Evolutionary conservation across 176 grass and related monocot species (phyloP).

Genomic region (Cenchrus americanus): DNA sequence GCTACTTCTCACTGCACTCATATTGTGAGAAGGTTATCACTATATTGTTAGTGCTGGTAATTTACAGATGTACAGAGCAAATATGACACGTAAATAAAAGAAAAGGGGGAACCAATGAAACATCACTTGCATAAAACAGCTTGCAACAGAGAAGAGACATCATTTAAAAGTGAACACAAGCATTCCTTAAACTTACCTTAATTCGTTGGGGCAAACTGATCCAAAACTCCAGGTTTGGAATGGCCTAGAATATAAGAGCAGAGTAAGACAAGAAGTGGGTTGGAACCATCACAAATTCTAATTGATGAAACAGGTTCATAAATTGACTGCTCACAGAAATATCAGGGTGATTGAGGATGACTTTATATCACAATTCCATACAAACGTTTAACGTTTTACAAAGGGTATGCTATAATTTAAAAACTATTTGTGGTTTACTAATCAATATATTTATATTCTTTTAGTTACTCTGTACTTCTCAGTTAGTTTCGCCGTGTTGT

Average conservation of each 20-base stretch:
- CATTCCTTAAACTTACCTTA: conserved; percentile 51
- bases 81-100: neutral
- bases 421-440: too few species aligned
- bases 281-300: conserved; percentile 1
- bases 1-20: conserved; percentile 1
- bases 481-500: neutral
- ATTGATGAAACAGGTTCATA: neutral
- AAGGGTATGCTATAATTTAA: neutral
- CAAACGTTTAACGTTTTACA: neutral
- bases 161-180: conserved; percentile 24
- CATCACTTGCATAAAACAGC: conserved; percentile 1
- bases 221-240: conserved; percentile 91
- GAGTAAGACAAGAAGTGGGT: conserved; percentile 32
- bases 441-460: neutral
- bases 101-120: neutral
- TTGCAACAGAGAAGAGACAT: neutral
- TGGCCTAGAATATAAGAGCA: conserved; percentile 58
- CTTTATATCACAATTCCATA: neutral
- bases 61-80: neutral
- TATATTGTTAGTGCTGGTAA: neutral
- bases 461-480: neutral
- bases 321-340: conserved; percentile 15
- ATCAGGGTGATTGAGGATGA: neutral
- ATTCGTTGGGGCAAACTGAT: conserved; percentile 64
- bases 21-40: neutral